Percentiles rank a stretch among this genome's conserved stretches.
These are phyloP conservation scores for Dothiorella sarmentorum DNA, from an alignment of 2,329 filamentous ascomycete genomes.

Conservation along the genomic window DNA sequence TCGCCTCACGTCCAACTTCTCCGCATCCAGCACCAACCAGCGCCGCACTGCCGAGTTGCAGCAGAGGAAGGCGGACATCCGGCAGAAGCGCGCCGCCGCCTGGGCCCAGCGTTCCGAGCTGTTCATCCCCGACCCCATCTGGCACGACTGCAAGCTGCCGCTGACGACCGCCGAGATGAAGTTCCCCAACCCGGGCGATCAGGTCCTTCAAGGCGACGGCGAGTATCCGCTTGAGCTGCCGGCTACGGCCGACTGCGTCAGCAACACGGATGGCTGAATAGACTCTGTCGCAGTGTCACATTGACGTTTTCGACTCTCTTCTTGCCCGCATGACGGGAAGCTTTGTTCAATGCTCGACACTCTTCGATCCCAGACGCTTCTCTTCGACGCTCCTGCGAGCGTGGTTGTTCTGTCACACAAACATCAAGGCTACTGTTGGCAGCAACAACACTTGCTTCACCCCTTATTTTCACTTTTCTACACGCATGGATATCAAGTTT, in stretches of 20 bases:
- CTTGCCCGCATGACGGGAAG: too few species aligned
- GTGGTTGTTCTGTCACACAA: too few species aligned
- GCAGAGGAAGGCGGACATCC: conserved; percentile 18
- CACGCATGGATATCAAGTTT: too few species aligned
- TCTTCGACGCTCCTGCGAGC: too few species aligned
- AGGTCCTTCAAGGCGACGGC: conserved; percentile 44
- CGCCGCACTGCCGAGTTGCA: neutral
- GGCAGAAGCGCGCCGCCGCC: conserved; percentile 28
- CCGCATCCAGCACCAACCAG: neutral
- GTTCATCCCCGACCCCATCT: conserved; percentile 30
- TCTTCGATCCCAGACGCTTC: too few species aligned
- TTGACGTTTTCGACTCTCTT: too few species aligned
- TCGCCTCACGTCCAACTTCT: neutral
- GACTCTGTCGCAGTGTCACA: too few species aligned
- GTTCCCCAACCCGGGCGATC: conserved; percentile 42
- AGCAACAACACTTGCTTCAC: too few species aligned
- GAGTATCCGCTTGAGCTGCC: conserved; percentile 43
- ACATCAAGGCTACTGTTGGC: too few species aligned
- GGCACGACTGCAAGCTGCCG: conserved; percentile 33
- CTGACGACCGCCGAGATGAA: conserved; percentile 40
- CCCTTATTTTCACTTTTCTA: too few species aligned
- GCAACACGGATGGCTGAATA: neutral
- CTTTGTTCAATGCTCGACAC: too few species aligned
- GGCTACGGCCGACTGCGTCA: conserved; percentile 21
- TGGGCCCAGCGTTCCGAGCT: conserved; percentile 41